Conservation (phyloP, 2,329 filamentous ascomycete species). For the Septoria petroselini region DNA sequence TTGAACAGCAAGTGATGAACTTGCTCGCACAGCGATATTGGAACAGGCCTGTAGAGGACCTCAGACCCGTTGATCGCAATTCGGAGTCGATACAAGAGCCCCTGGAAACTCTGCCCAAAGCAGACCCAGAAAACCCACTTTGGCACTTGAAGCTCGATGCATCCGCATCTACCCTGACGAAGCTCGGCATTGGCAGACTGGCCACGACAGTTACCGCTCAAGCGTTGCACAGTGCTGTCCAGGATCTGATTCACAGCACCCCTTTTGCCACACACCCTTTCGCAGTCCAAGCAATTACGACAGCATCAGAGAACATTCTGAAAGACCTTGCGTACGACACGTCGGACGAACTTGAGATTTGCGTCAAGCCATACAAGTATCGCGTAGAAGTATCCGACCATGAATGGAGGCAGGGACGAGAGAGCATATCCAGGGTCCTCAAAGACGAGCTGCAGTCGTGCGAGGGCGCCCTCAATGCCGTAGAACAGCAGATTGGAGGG, state of each 20-base stretch:
- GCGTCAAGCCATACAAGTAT: slow-evolving; percentile 98
- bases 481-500: slow-evolving; percentile 77
- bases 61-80: slow-evolving; percentile 51
- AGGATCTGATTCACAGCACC: slow-evolving; percentile 71
- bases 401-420: slow-evolving; percentile 82
- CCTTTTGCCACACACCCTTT: slow-evolving; percentile 89
- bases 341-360: slow-evolving; percentile 96
- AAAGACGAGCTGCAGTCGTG: slow-evolving; percentile 84
- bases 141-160: slow-evolving; percentile 95
- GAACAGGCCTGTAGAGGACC: slow-evolving; percentile 90
- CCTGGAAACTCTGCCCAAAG: slow-evolving; percentile 71
- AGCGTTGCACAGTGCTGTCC: slow-evolving; percentile 80
- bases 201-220: slow-evolving; percentile 88
- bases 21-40: slow-evolving; percentile 90
- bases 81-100: slow-evolving; percentile 33
- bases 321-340: slow-evolving; percentile 96
- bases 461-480: slow-evolving; percentile 69
- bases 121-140: slow-evolving; percentile 78
- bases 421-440: slow-evolving; percentile 76
- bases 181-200: slow-evolving; percentile 86
- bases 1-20: slow-evolving; percentile 93
- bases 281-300: slow-evolving; percentile 83
- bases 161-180: slow-evolving; percentile 84
- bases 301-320: slow-evolving; percentile 83
- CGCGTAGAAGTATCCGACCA: slow-evolving; percentile 90